A percentile compares a stretch with the other conserved stretches of the same genome.
Evolutionary conservation across 1,139 yeast species (phyloP).

Genomic region (Nakaseomyces sp.): DNA sequence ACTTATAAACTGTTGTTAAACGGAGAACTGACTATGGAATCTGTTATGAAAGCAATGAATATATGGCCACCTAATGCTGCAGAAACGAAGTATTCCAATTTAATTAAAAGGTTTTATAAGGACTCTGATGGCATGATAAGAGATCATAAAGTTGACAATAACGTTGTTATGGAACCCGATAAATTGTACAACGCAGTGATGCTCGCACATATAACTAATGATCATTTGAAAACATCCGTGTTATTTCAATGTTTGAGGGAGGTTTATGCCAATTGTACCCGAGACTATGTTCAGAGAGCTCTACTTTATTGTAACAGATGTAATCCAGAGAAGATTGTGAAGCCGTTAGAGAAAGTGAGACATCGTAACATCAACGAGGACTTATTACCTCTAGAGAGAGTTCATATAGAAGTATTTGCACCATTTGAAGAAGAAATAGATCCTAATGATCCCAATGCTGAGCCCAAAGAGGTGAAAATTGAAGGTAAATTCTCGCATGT

Average conservation of each 20-base stretch:
- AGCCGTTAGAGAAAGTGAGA: conserved; percentile 14
- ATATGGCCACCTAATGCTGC: conserved; percentile 17
- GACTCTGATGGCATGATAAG: conserved; percentile 19
- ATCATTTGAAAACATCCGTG: conserved; percentile 18
- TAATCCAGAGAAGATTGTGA: conserved; percentile 16
- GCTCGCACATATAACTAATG: conserved; percentile 27
- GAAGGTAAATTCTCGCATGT: conserved; percentile 26
- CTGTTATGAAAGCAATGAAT: conserved; percentile 17
- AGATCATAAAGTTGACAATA: conserved; percentile 22
- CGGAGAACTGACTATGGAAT: conserved; percentile 16
- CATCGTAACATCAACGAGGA: conserved; percentile 18
- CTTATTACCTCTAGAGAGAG: conserved; percentile 26
- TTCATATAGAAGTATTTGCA: conserved; percentile 26
- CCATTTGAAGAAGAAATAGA: conserved; percentile 18
- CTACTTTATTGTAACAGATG: conserved; percentile 26
- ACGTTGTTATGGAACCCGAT: conserved; percentile 27
- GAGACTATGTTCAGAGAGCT: conserved; percentile 17
- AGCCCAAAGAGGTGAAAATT: conserved; percentile 10
- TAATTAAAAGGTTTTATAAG: conserved; percentile 23
- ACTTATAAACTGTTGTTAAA: conserved; percentile 22
- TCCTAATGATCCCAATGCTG: background rate
- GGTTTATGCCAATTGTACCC: conserved; percentile 24
- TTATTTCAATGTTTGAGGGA: conserved; percentile 17
- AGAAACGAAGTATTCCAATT: conserved; percentile 17
- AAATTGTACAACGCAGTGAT: conserved; percentile 24